Conservation (phyloP, 805 yeast genomes). For the Komagataella phaffii region DNA sequence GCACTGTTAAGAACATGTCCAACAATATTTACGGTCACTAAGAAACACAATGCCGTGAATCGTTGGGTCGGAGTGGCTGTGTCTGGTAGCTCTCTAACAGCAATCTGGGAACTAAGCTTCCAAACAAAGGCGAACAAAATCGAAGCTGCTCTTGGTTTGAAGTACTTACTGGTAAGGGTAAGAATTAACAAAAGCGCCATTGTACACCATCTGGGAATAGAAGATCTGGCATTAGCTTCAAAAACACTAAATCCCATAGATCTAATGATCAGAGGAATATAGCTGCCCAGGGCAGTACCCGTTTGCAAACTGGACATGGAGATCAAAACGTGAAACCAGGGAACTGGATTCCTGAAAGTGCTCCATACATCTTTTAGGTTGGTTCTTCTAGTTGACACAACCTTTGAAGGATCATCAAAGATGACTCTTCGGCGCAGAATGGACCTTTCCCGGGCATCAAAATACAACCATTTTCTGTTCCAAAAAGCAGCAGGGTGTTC, state of each 20-base stretch:
- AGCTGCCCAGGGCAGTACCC: conserved; percentile 16
- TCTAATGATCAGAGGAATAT: conserved; percentile 35
- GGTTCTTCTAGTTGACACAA: conserved; percentile 52
- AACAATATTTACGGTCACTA: neutral
- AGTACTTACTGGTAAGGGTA: conserved; percentile 23
- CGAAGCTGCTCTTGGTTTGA: conserved; percentile 16
- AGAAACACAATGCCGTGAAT: conserved; percentile 19
- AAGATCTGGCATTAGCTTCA: conserved; percentile 35
- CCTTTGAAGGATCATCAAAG: conserved; percentile 51
- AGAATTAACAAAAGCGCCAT: conserved; percentile 20
- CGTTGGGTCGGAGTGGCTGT: conserved; percentile 19
- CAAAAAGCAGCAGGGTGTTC: conserved; percentile 16
- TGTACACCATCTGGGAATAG: conserved; percentile 30
- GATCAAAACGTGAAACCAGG: conserved; percentile 17
- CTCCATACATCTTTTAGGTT: conserved; percentile 21
- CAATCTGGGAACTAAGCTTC: conserved; percentile 13
- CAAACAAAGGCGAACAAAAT: conserved; percentile 13
- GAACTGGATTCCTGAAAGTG: conserved; percentile 22
- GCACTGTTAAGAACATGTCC: conserved; percentile 11
- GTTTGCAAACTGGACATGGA: conserved; percentile 38
- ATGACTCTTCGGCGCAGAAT: conserved; percentile 44
- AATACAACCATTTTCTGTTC: conserved; percentile 20
- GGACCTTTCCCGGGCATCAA: conserved; percentile 38
- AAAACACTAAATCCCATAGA: conserved; percentile 38
- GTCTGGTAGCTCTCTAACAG: conserved; percentile 13